Evolutionary conservation across 805 yeast species (phyloP).

Genomic region (Priceomyces medius): DNA sequence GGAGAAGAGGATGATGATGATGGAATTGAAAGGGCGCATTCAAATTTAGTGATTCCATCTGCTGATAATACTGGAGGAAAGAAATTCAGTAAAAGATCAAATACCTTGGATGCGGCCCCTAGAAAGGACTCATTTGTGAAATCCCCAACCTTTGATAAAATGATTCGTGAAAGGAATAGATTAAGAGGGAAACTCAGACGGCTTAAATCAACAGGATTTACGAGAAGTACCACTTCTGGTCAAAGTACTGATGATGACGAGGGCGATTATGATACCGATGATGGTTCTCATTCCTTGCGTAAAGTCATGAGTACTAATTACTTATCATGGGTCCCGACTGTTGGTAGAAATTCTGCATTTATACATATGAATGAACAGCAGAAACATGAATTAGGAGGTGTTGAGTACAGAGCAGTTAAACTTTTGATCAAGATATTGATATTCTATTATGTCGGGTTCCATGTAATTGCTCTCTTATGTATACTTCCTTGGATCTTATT

Average conservation of each 20-base stretch:
- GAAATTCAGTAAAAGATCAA: slow-evolving; percentile 43
- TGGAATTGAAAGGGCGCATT: slow-evolving; percentile 23
- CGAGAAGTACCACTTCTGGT: slow-evolving; percentile 11
- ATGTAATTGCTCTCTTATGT: slow-evolving; percentile 51
- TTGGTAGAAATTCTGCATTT: slow-evolving; percentile 92
- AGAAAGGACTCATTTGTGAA: slow-evolving; percentile 18
- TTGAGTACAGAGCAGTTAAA: slow-evolving; percentile 88
- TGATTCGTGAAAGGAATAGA: slow-evolving; percentile 14
- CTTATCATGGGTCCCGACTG: slow-evolving; percentile 85
- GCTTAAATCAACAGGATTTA: slow-evolving; percentile 6
- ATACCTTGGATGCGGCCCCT: slow-evolving; percentile 44
- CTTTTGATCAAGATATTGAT: slow-evolving; percentile 65
- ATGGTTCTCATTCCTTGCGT: slow-evolving; percentile 13
- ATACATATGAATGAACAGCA: slow-evolving; percentile 78
- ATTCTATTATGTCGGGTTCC: slow-evolving; percentile 74
- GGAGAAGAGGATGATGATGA: slow-evolving; percentile 12
- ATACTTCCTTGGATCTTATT: slow-evolving; percentile 62
- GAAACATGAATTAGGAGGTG: slow-evolving; percentile 95
- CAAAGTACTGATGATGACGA: slow-evolving; percentile 14
- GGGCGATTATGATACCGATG: slow-evolving; percentile 15
- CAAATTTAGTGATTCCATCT: slow-evolving; percentile 35
- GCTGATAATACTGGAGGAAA: slow-evolving; percentile 33
- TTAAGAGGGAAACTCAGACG: slow-evolving; percentile 1
- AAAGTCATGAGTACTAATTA: slow-evolving; percentile 57
- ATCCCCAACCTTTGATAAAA: slow-evolving; percentile 51